Percentiles rank a stretch among this genome's conserved stretches.
Evolutionary conservation across 345 rosid species (phyloP).

Genomic region (Aethionema arabicum): DNA sequence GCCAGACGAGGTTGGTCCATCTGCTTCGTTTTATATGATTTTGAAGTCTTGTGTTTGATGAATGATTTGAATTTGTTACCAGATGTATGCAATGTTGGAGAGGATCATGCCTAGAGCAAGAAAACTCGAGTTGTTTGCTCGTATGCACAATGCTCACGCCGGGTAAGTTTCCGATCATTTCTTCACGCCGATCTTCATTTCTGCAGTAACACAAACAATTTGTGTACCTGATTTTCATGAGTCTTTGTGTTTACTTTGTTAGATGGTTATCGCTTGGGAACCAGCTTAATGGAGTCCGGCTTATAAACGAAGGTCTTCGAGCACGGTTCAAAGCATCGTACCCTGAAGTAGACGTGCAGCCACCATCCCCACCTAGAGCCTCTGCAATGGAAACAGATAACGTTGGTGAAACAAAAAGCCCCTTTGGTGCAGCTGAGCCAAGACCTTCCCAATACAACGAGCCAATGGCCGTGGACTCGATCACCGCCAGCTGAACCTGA

Average conservation of each 20-base stretch:
- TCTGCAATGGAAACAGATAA: slow-evolving; percentile 77
- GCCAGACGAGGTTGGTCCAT: slow-evolving; percentile 90
- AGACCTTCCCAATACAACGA: slow-evolving; percentile 9
- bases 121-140: slow-evolving; percentile 91
- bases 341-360: slow-evolving; percentile 81
- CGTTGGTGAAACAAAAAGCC: slow-evolving; percentile 39
- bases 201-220: background rate
- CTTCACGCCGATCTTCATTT: background rate
- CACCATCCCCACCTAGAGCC: slow-evolving; percentile 81
- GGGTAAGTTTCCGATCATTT: slow-evolving; percentile 49
- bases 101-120: slow-evolving; percentile 96
- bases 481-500: slow-evolving; percentile 30
- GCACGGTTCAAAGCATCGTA: slow-evolving; percentile 96
- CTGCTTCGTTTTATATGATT: background rate
- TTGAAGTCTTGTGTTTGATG: background rate
- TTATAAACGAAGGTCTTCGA: slow-evolving; percentile 88
- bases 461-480: slow-evolving; percentile 46
- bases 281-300: slow-evolving; percentile 80
- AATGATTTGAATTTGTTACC: slow-evolving; percentile 22
- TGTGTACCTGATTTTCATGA: slow-evolving; percentile 16
- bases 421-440: background rate
- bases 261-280: slow-evolving; percentile 98
- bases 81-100: slow-evolving; percentile 99
- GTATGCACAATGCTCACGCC: slow-evolving; percentile 98
- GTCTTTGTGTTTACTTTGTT: background rate